These are phyloP conservation scores for Tetrapisispora pingtungensis DNA, from an alignment of 805 yeast genomes.

Conservation along the genomic window DNA sequence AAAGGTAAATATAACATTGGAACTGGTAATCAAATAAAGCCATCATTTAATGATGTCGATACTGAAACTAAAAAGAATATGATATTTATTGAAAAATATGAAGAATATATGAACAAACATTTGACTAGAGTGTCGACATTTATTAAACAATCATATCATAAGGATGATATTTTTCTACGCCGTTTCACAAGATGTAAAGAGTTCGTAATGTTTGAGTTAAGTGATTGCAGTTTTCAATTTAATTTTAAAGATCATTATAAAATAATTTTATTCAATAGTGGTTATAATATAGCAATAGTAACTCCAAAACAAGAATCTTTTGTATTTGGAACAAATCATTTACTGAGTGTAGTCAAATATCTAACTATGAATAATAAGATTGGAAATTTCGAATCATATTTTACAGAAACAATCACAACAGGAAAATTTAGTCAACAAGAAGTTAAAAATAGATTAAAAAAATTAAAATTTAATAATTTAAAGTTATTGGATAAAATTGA, in stretches of 20 bases:
- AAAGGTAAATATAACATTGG: too few relatives aligned
- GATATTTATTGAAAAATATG: conserved; percentile 79
- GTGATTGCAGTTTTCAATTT: conserved; percentile 87
- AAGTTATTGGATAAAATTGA: neutral
- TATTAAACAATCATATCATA: conserved; percentile 43
- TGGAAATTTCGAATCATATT: neutral
- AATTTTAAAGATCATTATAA: conserved; percentile 94
- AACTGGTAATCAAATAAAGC: too few relatives aligned
- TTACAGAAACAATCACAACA: neutral
- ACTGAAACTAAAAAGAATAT: conserved; percentile 49
- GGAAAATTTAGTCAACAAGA: neutral
- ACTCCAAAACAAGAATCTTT: conserved; percentile 52
- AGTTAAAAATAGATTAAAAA: neutral
- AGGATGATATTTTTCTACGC: conserved; percentile 66
- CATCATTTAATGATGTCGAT: neutral
- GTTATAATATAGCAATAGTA: conserved; percentile 67
- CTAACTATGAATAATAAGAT: neutral
- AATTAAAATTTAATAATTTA: neutral
- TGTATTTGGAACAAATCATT: neutral
- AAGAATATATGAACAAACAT: conserved; percentile 85
- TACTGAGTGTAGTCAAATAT: neutral
- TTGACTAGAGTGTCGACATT: conserved; percentile 61
- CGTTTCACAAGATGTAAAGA: conserved; percentile 71
- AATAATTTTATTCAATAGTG: conserved; percentile 65
- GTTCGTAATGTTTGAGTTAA: conserved; percentile 84